Conservation (phyloP, 2,329 filamentous ascomycete genomes). For the Bipolaris bicolor region DNA sequence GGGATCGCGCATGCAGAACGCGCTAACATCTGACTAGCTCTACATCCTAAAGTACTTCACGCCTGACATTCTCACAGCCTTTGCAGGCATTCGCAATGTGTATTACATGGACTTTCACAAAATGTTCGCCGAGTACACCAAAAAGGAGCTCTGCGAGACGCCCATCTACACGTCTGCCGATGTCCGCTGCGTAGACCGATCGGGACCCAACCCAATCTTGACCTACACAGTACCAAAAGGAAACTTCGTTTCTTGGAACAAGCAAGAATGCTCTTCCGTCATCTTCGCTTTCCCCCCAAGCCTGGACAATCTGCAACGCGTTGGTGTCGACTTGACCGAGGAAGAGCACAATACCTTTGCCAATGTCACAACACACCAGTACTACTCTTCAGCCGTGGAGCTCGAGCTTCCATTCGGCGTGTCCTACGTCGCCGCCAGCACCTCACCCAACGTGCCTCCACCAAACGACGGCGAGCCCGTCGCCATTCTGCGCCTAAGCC, state of each 20-base stretch:
- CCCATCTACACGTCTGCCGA: slow-evolving; percentile 43
- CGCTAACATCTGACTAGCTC: slow-evolving; percentile 44
- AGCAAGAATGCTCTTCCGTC: slow-evolving; percentile 44
- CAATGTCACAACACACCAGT: slow-evolving; percentile 44
- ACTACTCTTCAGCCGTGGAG: slow-evolving; percentile 46
- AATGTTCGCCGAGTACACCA: slow-evolving; percentile 42
- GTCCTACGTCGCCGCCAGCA: slow-evolving; percentile 41
- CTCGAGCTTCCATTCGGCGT: slow-evolving; percentile 46
- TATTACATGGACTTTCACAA: slow-evolving; percentile 50
- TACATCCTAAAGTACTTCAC: slow-evolving; percentile 50
- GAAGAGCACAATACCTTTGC: slow-evolving; percentile 42
- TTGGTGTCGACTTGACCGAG: slow-evolving; percentile 43
- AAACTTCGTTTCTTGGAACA: slow-evolving; percentile 40
- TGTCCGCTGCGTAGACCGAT: slow-evolving; percentile 46
- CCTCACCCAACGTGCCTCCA: slow-evolving; percentile 34
- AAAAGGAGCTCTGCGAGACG: slow-evolving; percentile 40
- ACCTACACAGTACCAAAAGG: slow-evolving; percentile 39
- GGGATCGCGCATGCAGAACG: slow-evolving; percentile 28
- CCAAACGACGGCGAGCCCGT: slow-evolving; percentile 44
- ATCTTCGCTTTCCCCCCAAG: slow-evolving; percentile 48
- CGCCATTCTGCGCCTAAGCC: slow-evolving; percentile 41
- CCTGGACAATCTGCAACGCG: slow-evolving; percentile 41
- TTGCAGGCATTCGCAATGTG: slow-evolving; percentile 44
- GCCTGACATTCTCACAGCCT: slow-evolving; percentile 47
- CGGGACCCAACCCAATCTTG: slow-evolving; percentile 40